Evolutionary conservation across 1,284 basidiomycete genomes (phyloP).

Genomic region (Puccinia novopanici): DNA sequence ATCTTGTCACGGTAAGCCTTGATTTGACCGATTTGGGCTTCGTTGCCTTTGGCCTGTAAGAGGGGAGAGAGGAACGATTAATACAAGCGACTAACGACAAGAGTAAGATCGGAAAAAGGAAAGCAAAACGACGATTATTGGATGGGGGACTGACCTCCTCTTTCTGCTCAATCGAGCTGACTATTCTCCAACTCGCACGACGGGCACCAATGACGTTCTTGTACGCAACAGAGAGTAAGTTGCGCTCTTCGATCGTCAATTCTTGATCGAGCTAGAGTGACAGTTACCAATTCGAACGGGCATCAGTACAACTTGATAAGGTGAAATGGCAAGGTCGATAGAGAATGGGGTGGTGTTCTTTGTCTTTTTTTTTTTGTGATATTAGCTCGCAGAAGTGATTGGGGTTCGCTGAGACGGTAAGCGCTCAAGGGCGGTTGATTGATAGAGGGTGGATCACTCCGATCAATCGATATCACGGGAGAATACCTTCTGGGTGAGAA

Average conservation of each 20-base stretch:
- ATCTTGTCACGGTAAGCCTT: slow-evolving; percentile 59
- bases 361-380: background rate
- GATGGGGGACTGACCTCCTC: slow-evolving; percentile 59
- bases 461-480: slow-evolving; percentile 15
- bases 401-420: background rate
- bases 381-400: slow-evolving; percentile 5
- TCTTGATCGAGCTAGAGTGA: slow-evolving; percentile 57
- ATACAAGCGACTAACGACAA: background rate
- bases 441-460: background rate
- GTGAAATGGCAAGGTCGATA: background rate
- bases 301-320: background rate
- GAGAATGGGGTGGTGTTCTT: background rate
- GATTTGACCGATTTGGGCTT: slow-evolving; percentile 56
- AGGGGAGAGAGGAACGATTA: background rate
- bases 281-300: background rate
- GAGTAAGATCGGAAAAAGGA: slow-evolving; percentile 21
- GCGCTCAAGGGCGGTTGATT: background rate
- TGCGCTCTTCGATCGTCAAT: slow-evolving; percentile 63
- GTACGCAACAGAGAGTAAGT: slow-evolving; percentile 63
- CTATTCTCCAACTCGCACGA: slow-evolving; percentile 63
- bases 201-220: slow-evolving; percentile 63
- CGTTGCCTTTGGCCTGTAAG: slow-evolving; percentile 57
- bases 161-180: slow-evolving; percentile 63
- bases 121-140: too few relatives aligned
- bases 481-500: background rate